Evolutionary conservation across 2,329 filamentous ascomycete species (phyloP).

Genomic region (Xylaria sp.): DNA sequence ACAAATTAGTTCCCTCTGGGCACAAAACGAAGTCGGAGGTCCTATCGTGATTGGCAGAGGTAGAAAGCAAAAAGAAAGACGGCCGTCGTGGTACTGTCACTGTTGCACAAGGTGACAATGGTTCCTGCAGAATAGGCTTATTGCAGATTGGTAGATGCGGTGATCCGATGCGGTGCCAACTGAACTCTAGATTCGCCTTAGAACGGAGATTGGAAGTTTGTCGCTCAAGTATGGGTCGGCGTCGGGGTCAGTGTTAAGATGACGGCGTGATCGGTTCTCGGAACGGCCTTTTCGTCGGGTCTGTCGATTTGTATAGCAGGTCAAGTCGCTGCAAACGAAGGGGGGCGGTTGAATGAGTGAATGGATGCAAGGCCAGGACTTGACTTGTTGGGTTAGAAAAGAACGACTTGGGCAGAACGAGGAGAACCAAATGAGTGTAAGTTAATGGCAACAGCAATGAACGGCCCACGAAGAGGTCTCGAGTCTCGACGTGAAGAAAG

Average conservation of each 20-base stretch:
- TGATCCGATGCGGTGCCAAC: slow-evolving; percentile 42
- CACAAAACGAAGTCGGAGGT: not conserved
- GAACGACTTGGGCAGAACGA: slow-evolving; percentile 30
- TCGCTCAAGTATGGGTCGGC: not conserved
- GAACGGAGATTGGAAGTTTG: slow-evolving; percentile 22
- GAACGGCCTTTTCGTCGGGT: not conserved
- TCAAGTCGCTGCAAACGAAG: slow-evolving; percentile 11
- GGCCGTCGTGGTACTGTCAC: slow-evolving; percentile 26
- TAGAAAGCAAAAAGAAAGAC: not conserved
- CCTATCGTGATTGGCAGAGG: slow-evolving; percentile 13
- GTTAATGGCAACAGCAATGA: slow-evolving; percentile 17
- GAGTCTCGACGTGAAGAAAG: slow-evolving; percentile 21
- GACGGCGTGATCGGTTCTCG: not conserved
- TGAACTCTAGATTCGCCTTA: slow-evolving; percentile 12
- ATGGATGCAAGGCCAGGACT: slow-evolving; percentile 13
- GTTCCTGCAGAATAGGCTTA: slow-evolving; percentile 47
- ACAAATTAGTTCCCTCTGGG: not conserved
- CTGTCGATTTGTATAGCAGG: not conserved
- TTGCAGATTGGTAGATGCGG: slow-evolving; percentile 42
- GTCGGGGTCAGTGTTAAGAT: not conserved
- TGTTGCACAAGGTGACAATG: slow-evolving; percentile 40
- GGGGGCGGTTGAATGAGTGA: not conserved
- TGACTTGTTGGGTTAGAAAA: slow-evolving; percentile 11
- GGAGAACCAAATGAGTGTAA: slow-evolving; percentile 22
- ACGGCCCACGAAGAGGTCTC: slow-evolving; percentile 22